Percentiles rank a stretch among this genome's conserved stretches.
phyloP scores from a whole-genome alignment of 345 rosid species.

The Aurinia saxatilis region DNA sequence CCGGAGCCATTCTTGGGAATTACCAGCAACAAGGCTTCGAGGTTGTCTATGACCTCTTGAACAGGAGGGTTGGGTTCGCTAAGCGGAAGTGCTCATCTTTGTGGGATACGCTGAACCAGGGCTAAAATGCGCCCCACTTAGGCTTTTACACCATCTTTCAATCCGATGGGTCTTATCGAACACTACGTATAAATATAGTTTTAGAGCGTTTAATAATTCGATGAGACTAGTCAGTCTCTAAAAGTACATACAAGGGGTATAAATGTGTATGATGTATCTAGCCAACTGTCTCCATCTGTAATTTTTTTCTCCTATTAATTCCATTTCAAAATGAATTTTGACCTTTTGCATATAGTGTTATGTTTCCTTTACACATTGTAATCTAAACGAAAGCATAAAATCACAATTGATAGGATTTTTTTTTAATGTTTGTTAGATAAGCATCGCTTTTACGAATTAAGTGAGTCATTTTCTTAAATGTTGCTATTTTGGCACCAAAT shows the following conservation, averaged over 20 bases:
- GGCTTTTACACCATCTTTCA: not conserved
- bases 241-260: not conserved
- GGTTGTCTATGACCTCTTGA: conserved; percentile 82
- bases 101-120: conserved; percentile 61
- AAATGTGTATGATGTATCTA: not conserved
- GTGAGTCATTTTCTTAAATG: not conserved
- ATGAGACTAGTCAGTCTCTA: not conserved
- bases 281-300: not conserved
- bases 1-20: conserved; percentile 74
- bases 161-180: not conserved
- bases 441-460: not conserved
- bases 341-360: too few relatives aligned
- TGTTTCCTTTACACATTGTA: not conserved
- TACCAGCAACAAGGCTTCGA: conserved; percentile 96
- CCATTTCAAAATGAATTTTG: not conserved
- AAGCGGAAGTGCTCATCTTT: conserved; percentile 75
- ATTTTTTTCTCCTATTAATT: not conserved
- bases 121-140: conserved; percentile 15
- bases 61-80: conserved; percentile 72
- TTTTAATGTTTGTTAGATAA: not conserved
- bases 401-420: not conserved
- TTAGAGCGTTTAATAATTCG: conserved; percentile 13
- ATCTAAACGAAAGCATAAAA: too few relatives aligned
- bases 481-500: not conserved
- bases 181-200: not conserved